Conservation (phyloP, 108 stramenopile genomes). For the Hondaea fermentalgiana region DNA sequence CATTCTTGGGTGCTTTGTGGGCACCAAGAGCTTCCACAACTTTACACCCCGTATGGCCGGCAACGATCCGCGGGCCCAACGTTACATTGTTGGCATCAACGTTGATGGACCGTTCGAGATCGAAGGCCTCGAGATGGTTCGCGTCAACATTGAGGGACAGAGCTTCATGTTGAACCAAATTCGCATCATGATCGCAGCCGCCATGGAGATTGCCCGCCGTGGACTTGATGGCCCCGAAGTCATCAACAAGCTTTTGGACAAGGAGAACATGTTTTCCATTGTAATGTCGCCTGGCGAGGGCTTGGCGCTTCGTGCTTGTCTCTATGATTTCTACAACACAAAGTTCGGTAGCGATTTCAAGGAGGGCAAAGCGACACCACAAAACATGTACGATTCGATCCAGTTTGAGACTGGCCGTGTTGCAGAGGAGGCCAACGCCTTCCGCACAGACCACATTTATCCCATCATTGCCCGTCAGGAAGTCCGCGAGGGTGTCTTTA, state of each 20-base stretch:
- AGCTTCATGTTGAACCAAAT: conserved; percentile 95
- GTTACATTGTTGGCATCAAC: conserved; percentile 66
- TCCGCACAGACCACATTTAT: not conserved
- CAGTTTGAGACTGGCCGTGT: not conserved
- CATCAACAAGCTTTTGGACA: not conserved
- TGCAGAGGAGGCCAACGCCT: not conserved
- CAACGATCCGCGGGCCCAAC: conserved; percentile 54
- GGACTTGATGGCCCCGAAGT: conserved; percentile 31
- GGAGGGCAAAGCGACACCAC: not conserved
- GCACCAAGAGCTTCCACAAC: conserved; percentile 76
- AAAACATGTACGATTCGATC: not conserved
- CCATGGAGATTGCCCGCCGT: conserved; percentile 68
- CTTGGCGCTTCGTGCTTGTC: not conserved
- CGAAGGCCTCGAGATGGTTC: conserved; percentile 65
- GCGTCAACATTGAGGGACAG: conserved; percentile 77
- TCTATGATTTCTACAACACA: not conserved
- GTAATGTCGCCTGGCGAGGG: not conserved
- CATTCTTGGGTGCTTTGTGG: conserved; percentile 62
- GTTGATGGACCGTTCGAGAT: conserved; percentile 62
- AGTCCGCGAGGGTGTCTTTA: not conserved
- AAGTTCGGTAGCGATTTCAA: not conserved
- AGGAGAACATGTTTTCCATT: not conserved
- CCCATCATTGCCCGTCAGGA: not conserved
- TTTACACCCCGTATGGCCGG: conserved; percentile 68
- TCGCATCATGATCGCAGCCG: conserved; percentile 87